Evolutionary conservation across 345 rosid genomes (phyloP), one percentile per base, ranked within the genome.

Genomic region (Hibiscus trionum): DNA sequence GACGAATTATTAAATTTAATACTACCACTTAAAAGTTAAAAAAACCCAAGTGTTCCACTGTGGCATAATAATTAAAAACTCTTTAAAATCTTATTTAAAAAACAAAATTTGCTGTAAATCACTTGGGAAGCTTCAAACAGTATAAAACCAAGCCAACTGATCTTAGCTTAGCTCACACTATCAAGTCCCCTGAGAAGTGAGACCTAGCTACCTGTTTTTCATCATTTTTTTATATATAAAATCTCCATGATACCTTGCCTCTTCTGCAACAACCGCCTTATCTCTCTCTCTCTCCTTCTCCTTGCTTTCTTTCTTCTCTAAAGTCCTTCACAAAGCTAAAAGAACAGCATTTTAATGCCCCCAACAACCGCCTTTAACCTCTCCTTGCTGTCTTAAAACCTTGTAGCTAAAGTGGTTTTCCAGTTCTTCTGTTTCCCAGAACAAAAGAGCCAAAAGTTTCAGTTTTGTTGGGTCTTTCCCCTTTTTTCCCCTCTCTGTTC

Each of bases 341-440:
- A 76, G 74, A 75, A 74, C 72, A 62, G 74, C 55, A 77, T 68
- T 83, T 72, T 12, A 58, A 61, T 82, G 57, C 79, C 61, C 46
- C 46, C 77, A 80, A 66, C 82, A 80, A 82, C 83, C 76, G 26
- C 65, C 85, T 82, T 81, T 77, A 82, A 60, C 0, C 66, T n/a
- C 14, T 7, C 0, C 46, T 17, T 0, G 14, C n/a, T 63, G 66
- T 14, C 39, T 71, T 24, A 44, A 59, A 59, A 61, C 33, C 69
- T 69, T 58, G 77, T 24, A 63, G 46, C 46, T 37, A 53, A 17
- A 12, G 61, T 31, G 52, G 49, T 21, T 37, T 69, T 71, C 21
- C 64, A 17, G 42, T 61, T 77, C n/a, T 49, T 39, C 70, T 46
- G 37, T 59, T 55, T 61, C 10, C 68, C 72, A 62, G 17, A 69